Conservation (phyloP, 108 stramenopile species). For the Schizochytrium sp. region DNA sequence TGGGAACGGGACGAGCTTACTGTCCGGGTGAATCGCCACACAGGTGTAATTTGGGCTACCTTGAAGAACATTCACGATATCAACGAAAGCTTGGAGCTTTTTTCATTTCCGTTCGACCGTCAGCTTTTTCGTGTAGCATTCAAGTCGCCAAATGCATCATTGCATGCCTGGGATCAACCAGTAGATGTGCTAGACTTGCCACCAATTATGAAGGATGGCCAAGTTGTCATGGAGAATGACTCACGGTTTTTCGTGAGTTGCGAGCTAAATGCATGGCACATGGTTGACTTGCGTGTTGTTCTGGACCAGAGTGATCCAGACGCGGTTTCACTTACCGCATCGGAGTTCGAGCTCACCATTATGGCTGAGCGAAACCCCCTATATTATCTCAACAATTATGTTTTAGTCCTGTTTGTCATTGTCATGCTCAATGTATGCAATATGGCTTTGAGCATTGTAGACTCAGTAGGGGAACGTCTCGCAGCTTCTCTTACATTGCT, state of each 20-base stretch:
- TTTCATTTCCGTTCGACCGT: slow-evolving; percentile 46
- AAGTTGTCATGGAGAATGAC: neutral
- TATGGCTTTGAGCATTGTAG: neutral
- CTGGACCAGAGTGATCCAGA: slow-evolving; percentile 31
- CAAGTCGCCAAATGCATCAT: slow-evolving; percentile 53
- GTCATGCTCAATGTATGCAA: slow-evolving; percentile 42
- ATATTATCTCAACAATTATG: slow-evolving; percentile 36
- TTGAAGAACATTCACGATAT: neutral
- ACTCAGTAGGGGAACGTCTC: slow-evolving; percentile 18
- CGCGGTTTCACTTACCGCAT: slow-evolving; percentile 41
- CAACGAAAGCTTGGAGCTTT: slow-evolving; percentile 46
- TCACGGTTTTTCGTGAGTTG: slow-evolving; percentile 24
- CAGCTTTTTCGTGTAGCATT: slow-evolving; percentile 43
- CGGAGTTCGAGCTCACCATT: slow-evolving; percentile 47
- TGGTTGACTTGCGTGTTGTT: slow-evolving; percentile 26
- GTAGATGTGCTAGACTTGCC: slow-evolving; percentile 26
- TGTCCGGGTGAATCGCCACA: slow-evolving; percentile 32
- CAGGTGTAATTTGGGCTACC: slow-evolving; percentile 22
- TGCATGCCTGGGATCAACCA: neutral
- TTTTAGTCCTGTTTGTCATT: slow-evolving; percentile 13
- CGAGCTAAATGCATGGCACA: slow-evolving; percentile 42
- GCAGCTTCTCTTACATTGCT: neutral
- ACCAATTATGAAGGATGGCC: neutral
- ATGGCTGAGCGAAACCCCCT: slow-evolving; percentile 58
- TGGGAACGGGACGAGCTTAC: slow-evolving; percentile 1